Base-by-base conservation (phyloP, 164 flowering plant species). In the Cinnamomum chago region DNA sequence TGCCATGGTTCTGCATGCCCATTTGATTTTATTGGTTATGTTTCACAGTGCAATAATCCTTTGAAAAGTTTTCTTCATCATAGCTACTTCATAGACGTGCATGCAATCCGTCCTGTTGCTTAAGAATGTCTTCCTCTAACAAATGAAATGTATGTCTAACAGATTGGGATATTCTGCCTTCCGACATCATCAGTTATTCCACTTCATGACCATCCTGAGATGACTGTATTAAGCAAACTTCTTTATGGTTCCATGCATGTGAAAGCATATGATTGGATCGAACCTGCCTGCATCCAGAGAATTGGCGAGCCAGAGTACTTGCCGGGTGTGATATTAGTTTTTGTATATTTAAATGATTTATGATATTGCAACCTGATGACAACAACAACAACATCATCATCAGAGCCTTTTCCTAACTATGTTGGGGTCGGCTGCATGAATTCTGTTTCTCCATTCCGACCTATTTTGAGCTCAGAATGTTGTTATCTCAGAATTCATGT, bases 251-350 rank as follows among this genome's bases (percentile, higher is more conserved):
- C 98, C 81, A 73, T 95, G 89, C 97, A 93, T 71, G 93, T 95
- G 70, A 95, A 91, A 84, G 97, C 90, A 62, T 95, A 89, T 85
- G 99, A 95, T 76, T 95, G 99, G 99, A 92, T 91, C 74, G 96
- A 93, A 71, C 95, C 97, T 76, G 71, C 93, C 55, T 52, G 77
- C 70, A 70, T 90, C 74, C 79, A 13, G 27, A 89, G 79, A 72
- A 74, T 69, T 73, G 81, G 73, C 15, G 85, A 80, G 67, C 76
- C 86, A 27, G 81, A 78, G 50, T 72, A 68, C 73, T 78, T 73
- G 72, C 76, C 82, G 84, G 95, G 95, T 94, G 69, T 78, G 75
- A 9, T 80, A 75, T 77, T 60, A 9, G 66, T 76, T 51, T 68
- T 24, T 17, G 58, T 55, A 60, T 15, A 9, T 17, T 25, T 27